phyloP scores from a whole-genome alignment of 1,284 basidiomycete species.

The Cutaneotrichosporon daszewskae region DNA sequence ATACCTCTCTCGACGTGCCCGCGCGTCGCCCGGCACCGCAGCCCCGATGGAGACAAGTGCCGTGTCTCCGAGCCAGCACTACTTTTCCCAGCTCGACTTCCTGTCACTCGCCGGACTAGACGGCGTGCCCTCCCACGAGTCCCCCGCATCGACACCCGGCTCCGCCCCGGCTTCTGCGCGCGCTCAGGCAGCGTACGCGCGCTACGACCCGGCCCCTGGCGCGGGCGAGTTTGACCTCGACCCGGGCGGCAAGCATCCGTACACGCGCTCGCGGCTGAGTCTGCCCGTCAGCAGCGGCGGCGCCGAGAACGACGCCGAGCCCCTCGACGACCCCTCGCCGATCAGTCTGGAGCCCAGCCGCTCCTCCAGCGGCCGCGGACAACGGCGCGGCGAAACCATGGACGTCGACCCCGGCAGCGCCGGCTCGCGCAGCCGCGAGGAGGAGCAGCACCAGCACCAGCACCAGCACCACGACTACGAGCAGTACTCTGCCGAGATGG shows the following conservation, averaged over 20 bases:
- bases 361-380: conserved; percentile 5
- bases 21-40: neutral
- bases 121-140: conserved; percentile 4
- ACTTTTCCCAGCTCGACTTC: conserved; percentile 17
- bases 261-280: neutral
- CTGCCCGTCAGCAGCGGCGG: neutral
- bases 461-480: conserved; percentile 5
- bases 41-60: neutral
- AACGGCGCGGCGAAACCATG: conserved; percentile 4
- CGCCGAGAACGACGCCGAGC: too few relatives aligned
- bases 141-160: neutral
- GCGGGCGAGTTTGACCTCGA: too few relatives aligned
- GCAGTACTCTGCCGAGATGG: neutral
- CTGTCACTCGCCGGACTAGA: conserved; percentile 18
- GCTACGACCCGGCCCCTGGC: too few relatives aligned
- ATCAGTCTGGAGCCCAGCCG: conserved; percentile 14
- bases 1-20: neutral
- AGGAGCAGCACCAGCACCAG: conserved; percentile 3
- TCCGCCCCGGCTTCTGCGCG: neutral
- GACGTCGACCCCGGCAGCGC: conserved; percentile 5
- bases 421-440: neutral
- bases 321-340: conserved; percentile 19
- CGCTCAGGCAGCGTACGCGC: neutral
- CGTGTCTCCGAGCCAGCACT: neutral
- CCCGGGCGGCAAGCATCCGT: neutral